Evolutionary conservation across 1,284 basidiomycete species (phyloP).

Genomic region (Microbotryomycetes sp.): DNA sequence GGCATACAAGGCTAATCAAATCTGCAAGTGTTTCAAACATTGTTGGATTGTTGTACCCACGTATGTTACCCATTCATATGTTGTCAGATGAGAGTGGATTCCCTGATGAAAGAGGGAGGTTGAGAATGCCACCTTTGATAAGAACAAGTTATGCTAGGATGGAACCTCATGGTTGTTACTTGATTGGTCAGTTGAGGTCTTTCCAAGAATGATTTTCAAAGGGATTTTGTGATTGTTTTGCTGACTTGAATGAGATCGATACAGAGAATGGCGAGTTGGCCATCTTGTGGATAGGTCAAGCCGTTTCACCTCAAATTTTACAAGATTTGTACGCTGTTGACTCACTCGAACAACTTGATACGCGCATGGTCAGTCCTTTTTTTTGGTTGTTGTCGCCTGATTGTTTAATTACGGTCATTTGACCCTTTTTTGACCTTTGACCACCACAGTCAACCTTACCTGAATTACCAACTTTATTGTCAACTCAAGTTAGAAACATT

Average conservation of each 20-base stretch:
- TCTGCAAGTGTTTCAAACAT: conserved; percentile 62
- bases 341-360: conserved; percentile 64
- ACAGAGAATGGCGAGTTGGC: conserved; percentile 85
- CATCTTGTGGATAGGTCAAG: conserved; percentile 85
- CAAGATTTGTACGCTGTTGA: conserved; percentile 81
- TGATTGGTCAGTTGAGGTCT: conserved; percentile 70
- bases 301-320: conserved; percentile 73
- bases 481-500: conserved; percentile 78
- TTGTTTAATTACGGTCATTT: not conserved
- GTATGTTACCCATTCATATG: conserved; percentile 81
- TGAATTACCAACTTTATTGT: conserved; percentile 65
- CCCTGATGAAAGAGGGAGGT: conserved; percentile 53
- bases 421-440: not conserved
- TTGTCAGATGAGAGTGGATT: conserved; percentile 66
- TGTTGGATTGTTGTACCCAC: conserved; percentile 81
- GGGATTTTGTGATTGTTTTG: not conserved
- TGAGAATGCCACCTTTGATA: conserved; percentile 72
- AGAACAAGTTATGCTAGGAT: conserved; percentile 78
- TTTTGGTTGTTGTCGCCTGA: not conserved
- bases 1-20: conserved; percentile 69
- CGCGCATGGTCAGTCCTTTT: conserved; percentile 56
- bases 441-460: conserved; percentile 61
- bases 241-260: conserved; percentile 3
- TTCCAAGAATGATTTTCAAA: not conserved
- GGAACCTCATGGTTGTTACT: conserved; percentile 83